A percentile compares a stretch with the other conserved stretches of the same genome.
These are phyloP conservation scores for Mycena vulgaris DNA, from an alignment of 768 basidiomycete genomes.

Conservation along the genomic window DNA sequence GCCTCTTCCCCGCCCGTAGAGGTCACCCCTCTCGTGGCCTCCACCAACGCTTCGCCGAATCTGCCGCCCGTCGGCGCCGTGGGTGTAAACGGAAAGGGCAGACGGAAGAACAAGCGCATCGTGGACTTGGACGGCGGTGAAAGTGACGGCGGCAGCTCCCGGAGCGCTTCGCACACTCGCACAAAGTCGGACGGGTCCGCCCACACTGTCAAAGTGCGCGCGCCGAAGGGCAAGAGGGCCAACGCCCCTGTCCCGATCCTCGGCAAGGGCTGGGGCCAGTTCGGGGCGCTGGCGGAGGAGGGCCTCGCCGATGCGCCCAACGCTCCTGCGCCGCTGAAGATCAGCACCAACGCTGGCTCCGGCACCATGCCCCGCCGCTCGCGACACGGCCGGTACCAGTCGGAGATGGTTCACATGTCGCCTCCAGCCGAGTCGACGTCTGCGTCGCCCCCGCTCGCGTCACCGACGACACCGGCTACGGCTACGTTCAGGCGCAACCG, in stretches of 20 bases:
- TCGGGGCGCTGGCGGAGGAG: conserved; percentile 38
- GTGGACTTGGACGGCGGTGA: conserved; percentile 79
- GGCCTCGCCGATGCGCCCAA: not conserved
- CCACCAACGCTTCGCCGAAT: conserved; percentile 63
- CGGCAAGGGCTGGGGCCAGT: conserved; percentile 34
- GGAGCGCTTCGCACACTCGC: conserved; percentile 48
- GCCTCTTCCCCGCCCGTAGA: conserved; percentile 34
- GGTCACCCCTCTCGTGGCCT: conserved; percentile 46
- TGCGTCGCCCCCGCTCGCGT: conserved; percentile 24
- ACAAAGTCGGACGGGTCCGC: conserved; percentile 49
- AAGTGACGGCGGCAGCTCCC: conserved; percentile 52
- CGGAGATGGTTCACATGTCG: conserved; percentile 57
- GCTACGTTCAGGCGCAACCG: conserved; percentile 35
- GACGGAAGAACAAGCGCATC: conserved; percentile 81
- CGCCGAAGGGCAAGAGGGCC: conserved; percentile 40
- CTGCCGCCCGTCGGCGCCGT: conserved; percentile 54
- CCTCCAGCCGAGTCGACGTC: conserved; percentile 35
- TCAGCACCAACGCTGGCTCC: conserved; percentile 25
- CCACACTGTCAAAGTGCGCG: conserved; percentile 42
- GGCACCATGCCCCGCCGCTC: conserved; percentile 43
- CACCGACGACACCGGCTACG: conserved; percentile 36
- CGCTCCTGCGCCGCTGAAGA: conserved; percentile 30
- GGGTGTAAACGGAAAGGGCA: conserved; percentile 57
- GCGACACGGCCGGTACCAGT: conserved; percentile 67
- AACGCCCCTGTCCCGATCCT: conserved; percentile 13